Percentiles rank a stretch among this genome's conserved stretches.
Conservation (phyloP, 225 moss, liverwort and hornwort genomes). For the Antitrichia curtipendula region DNA sequence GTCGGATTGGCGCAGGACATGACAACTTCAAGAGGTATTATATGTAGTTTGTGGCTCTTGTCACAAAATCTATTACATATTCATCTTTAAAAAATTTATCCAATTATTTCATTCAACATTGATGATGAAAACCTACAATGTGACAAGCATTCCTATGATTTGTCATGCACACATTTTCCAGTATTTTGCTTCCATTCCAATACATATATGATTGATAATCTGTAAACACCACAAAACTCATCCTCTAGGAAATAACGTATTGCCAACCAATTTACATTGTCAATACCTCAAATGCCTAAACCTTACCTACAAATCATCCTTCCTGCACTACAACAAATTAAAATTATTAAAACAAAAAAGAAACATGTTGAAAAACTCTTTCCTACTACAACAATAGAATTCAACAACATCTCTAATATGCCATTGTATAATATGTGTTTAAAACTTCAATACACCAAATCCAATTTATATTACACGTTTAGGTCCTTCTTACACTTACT, state of each 20-base stretch:
- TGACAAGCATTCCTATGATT: not conserved
- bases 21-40: too few relatives aligned
- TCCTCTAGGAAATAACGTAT: not conserved
- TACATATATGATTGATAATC: not conserved
- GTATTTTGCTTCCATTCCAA: not conserved
- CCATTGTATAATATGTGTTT: not conserved
- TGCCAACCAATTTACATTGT: not conserved
- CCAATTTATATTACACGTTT: accelerated
- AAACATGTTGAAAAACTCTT: accelerated
- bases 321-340: accelerated
- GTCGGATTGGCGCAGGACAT: too few relatives aligned
- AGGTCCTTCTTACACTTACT: not conserved
- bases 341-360: not conserved
- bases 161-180: accelerated
- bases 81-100: not conserved
- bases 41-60: too few relatives aligned
- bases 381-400: not conserved
- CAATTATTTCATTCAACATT: not conserved
- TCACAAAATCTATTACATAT: too few relatives aligned
- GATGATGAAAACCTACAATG: not conserved
- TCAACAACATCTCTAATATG: not conserved
- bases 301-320: not conserved
- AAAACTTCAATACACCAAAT: not conserved
- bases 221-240: not conserved
- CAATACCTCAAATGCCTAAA: not conserved